These are phyloP conservation scores for Corrigiola litoralis DNA, from an alignment of 179 eudicot species.

Conservation along the genomic window DNA sequence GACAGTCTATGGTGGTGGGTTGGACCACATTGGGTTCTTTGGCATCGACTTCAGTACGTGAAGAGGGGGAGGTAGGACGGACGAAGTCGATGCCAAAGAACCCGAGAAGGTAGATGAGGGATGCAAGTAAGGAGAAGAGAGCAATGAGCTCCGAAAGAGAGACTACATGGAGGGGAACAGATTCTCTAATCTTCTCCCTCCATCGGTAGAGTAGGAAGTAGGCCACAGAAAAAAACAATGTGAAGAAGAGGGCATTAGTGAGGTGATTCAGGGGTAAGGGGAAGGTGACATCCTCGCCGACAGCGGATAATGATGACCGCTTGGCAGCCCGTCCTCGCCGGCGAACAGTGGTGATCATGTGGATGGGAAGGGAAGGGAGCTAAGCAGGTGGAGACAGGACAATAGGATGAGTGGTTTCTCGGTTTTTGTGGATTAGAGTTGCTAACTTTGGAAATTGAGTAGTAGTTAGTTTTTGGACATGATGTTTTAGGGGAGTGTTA, in stretches of 20 bases:
- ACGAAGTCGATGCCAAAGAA: constrained; percentile 35
- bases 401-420: neutral
- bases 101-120: constrained; percentile 30
- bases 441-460: constrained; percentile 1
- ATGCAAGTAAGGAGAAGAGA: constrained; percentile 23
- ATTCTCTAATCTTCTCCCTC: constrained; percentile 28
- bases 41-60: constrained; percentile 6
- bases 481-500: constrained; percentile 1
- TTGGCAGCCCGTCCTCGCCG: constrained; percentile 1
- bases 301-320: too few relatives aligned
- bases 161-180: constrained; percentile 23
- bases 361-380: neutral
- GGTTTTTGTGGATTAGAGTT: neutral
- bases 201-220: constrained; percentile 33
- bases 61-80: neutral
- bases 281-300: neutral
- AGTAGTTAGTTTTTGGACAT: constrained; percentile 3
- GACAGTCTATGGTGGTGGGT: neutral
- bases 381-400: neutral
- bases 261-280: constrained; percentile 7
- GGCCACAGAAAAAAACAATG: constrained; percentile 27
- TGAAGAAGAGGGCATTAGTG: constrained; percentile 24
- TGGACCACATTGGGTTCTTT: neutral
- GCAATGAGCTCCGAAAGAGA: constrained; percentile 32
- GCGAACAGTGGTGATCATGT: constrained; percentile 18